Base-by-base conservation (phyloP, 192 early-diverging fungal species). In the Blastocladiella britannica region DNA sequence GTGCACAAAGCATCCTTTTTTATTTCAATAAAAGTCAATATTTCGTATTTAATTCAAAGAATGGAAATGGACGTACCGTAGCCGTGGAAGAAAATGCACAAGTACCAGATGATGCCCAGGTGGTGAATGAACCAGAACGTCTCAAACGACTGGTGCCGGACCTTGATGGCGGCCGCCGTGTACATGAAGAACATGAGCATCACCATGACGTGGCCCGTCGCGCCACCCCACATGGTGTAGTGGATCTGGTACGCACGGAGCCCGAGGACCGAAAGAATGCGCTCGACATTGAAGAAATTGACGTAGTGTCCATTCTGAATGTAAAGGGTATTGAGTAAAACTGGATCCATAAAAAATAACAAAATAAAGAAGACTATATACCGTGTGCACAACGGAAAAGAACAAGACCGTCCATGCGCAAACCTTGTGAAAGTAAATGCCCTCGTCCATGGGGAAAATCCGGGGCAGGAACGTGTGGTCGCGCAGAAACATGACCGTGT, bases 71-170 rank as follows among this genome's bases (percentile, higher is more conserved):
- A n/a, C n/a, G n/a, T n/a, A n/a, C 70, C 76, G 24, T 66, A 65
- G 51, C 76, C 72, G 58, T 89, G 87, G 54, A 87, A 70, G 55
- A 84, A 81, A 47, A 85, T 71, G 29, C 76, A 62, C 23, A 74
- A 65, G 67, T 81, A 79, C 62, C 75, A 85, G 7, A 75, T 62
- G 29, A 87, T 59, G 59, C 80, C 82, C 18, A 86, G 69, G 60
- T 89, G 85, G 68, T 89, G 87, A 53, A 74, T 70, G 63, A 75
- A 84, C 74, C 84, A 87, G 65, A 89, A 87, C 54, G 74, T 43
- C 70, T 89, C 84, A 67, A 84, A 87, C 26, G 81, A 58, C 47
- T 63, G 63, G 43, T 67, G 67, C 31, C 82, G 71, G 43, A 82
- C 67, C 18, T 68, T 68, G 22, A 65, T 66, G 55, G 75, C 68